Evolutionary conservation across 768 basidiomycete species (phyloP).

Genomic region (Mrakia blollopis): DNA sequence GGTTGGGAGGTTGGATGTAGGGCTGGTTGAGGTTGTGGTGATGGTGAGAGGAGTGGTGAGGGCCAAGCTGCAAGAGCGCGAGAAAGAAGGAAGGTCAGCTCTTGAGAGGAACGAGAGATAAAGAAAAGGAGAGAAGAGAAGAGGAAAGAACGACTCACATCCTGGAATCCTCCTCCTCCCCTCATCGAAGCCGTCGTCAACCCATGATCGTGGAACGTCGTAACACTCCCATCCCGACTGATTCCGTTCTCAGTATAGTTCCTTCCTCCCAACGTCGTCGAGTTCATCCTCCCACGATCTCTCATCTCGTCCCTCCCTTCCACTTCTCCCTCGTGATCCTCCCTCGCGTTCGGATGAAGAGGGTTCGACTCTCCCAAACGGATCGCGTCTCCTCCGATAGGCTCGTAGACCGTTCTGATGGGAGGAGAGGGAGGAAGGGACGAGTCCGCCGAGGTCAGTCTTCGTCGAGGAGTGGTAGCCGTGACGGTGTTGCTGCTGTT

Average conservation of each 20-base stretch:
- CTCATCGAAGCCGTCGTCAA: neutral
- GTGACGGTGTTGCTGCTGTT: no score
- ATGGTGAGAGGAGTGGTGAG: neutral
- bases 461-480: no score
- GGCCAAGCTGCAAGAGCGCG: no score
- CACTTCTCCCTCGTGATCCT: neutral
- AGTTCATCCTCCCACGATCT: neutral
- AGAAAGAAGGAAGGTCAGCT: no score
- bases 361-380: neutral
- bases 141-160: neutral
- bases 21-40: neutral
- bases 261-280: neutral
- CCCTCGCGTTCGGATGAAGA: neutral
- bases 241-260: neutral
- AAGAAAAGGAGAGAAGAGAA: no score
- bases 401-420: constrained; percentile 3
- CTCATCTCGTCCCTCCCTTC: neutral
- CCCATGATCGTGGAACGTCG: neutral
- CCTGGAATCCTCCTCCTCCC: neutral
- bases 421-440: neutral
- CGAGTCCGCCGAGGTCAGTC: neutral
- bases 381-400: neutral
- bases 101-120: no score
- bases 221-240: neutral
- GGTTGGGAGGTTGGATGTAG: neutral